Conservation (phyloP, 1,139 yeast species). For the Lodderomyces margitis region DNA sequence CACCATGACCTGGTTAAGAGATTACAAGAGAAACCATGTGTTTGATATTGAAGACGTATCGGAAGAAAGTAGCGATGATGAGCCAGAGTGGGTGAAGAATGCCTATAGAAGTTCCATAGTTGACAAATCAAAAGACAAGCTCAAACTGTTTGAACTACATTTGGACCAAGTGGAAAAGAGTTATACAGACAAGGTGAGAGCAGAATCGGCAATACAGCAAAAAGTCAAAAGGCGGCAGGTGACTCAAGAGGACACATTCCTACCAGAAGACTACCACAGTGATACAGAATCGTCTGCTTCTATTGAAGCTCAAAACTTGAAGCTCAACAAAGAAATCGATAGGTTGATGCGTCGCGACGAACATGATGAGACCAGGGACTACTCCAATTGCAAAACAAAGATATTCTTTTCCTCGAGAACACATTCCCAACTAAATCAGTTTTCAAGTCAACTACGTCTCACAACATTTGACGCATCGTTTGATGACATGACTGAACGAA, state of each 20-base stretch:
- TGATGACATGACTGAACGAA: conserved; percentile 36
- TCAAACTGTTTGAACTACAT: conserved; percentile 41
- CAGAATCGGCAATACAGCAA: conserved; percentile 10
- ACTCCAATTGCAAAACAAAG: conserved; percentile 46
- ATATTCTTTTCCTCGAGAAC: conserved; percentile 78
- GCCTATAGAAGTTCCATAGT: conserved; percentile 37
- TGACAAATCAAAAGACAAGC: conserved; percentile 27
- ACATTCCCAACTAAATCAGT: conserved; percentile 85
- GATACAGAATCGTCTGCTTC: conserved; percentile 1
- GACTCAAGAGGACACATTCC: conserved; percentile 19
- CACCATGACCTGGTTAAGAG: conserved; percentile 80
- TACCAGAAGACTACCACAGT: conserved; percentile 42
- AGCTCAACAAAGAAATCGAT: conserved; percentile 44
- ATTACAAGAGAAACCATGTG: conserved; percentile 39
- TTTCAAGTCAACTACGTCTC: conserved; percentile 66
- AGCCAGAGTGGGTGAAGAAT: conserved; percentile 60
- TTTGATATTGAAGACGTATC: conserved; percentile 20
- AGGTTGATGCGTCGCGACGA: conserved; percentile 28
- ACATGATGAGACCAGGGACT: conserved; percentile 18
- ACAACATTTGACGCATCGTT: conserved; percentile 67
- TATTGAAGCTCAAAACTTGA: conserved; percentile 20
- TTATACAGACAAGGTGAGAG: conserved; percentile 15
- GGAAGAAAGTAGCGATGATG: conserved; percentile 42
- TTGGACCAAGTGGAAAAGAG: conserved; percentile 26
- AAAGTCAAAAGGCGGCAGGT: conserved; percentile 3